These are phyloP conservation scores for Podila epicladia DNA, from an alignment of 192 early-diverging fungal species.

Conservation along the genomic window DNA sequence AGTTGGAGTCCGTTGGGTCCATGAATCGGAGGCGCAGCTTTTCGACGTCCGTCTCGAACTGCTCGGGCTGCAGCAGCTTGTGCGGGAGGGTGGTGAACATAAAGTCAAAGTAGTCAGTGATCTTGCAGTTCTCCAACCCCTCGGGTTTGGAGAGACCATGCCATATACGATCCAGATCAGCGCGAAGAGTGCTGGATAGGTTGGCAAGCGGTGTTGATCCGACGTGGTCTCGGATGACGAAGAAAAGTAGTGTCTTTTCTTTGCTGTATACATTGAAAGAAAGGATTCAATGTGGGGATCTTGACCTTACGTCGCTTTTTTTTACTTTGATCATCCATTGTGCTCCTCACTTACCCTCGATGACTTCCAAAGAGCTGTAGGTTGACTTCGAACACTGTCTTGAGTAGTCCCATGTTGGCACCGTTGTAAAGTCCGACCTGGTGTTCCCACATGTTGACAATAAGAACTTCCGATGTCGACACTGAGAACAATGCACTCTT, in stretches of 20 bases:
- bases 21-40: conserved; percentile 78
- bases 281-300: not conserved
- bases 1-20: conserved; percentile 72
- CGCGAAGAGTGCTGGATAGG: conserved; percentile 77
- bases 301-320: too few species aligned
- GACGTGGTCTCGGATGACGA: conserved; percentile 97
- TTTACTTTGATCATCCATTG: not conserved
- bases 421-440: conserved; percentile 99
- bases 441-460: conserved; percentile 99
- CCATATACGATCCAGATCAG: conserved; percentile 94
- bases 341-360: conserved; percentile 62
- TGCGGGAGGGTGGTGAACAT: conserved; percentile 90
- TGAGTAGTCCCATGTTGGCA: conserved; percentile 98
- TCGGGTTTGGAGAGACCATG: conserved; percentile 88
- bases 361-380: conserved; percentile 92
- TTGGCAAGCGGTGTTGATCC: conserved; percentile 87
- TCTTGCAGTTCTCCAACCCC: conserved; percentile 75
- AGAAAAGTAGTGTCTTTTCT: conserved; percentile 92
- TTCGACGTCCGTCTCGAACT: conserved; percentile 78
- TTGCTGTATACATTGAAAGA: conserved; percentile 54
- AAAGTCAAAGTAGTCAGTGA: conserved; percentile 92
- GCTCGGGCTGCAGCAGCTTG: conserved; percentile 82
- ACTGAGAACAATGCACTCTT: conserved; percentile 98
- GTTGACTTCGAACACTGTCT: conserved; percentile 99
- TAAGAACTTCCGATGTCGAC: conserved; percentile 92